Base-by-base conservation (phyloP, 495 filamentous ascomycete genomes). In the Hyaloscypha hepaticicola region DNA sequence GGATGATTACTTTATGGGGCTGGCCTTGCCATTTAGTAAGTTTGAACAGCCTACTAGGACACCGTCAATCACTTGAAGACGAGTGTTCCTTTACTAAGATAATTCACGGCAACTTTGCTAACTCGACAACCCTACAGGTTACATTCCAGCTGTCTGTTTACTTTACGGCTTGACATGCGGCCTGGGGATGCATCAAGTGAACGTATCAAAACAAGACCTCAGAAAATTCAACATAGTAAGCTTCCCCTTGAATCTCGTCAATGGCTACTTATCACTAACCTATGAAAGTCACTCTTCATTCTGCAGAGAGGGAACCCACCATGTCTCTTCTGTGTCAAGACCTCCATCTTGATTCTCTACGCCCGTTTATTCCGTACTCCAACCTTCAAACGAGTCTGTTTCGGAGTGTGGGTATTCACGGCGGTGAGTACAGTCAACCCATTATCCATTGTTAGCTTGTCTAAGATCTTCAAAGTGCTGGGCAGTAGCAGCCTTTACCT, bases 261-360 rank as follows among this genome's bases (percentile, higher is more conserved):
- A 52, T 52, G 8, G 6, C 21, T 2, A 52, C 9, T 24, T 52
- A 25, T 25, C 25, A 50, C 33, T 26, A 19, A 55, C 27, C 27
- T 22, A n/a, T 25, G 5, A 24, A 41, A 65, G 63, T 58, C 63
- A 26, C 26, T 65, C 19, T 59, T 51, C 45, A 60, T 55, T 26
- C 41, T 65, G 25, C 63, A 65, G 55, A 31, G 63, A 59, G 41
- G 41, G 28, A 51, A 66, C 8, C 27, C 49, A 24, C 57, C 58
- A 33, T 61, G 31, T 25, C 27, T 66, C 16, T 33, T 66, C 29
- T 61, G 33, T 38, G 75, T 76, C 66, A 82, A 81, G 58, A 65
- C 75, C 11, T 82, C 80, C 3, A 79, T 82, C 51, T 59, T 82
- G 21, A 70, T 75, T 0, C 70, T 81, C 11, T 77, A 79, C 59